A percentile compares a stretch with the other conserved stretches of the same genome.
phyloP scores from a whole-genome alignment of 371 early-diverging fungal genomes.

The Coemansia sp. region DNA sequence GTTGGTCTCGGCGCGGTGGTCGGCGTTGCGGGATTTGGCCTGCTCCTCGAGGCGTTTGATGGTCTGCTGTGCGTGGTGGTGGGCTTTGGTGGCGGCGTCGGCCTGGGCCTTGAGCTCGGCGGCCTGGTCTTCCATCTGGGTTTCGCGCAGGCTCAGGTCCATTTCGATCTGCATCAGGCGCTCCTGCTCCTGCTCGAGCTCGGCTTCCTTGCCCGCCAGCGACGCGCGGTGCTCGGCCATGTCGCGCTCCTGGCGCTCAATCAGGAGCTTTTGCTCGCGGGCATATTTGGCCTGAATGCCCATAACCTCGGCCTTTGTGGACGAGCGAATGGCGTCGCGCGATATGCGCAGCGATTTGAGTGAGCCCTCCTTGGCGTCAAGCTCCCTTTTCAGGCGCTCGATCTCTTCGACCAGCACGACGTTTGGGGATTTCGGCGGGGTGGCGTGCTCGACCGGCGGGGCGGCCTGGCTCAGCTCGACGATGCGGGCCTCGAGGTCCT shows the following conservation, averaged over 20 bases:
- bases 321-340: slow-evolving; percentile 44
- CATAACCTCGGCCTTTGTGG: slow-evolving; percentile 46
- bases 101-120: slow-evolving; percentile 36
- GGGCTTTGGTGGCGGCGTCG: slow-evolving; percentile 14
- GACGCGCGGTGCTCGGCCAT: slow-evolving; percentile 29
- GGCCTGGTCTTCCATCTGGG: slow-evolving; percentile 46
- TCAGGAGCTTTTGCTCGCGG: slow-evolving; percentile 36
- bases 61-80: slow-evolving; percentile 12
- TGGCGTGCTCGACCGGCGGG: slow-evolving; percentile 18
- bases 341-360: slow-evolving; percentile 47
- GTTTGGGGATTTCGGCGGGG: slow-evolving; percentile 37
- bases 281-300: slow-evolving; percentile 46
- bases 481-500: slow-evolving; percentile 43
- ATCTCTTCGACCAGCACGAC: slow-evolving; percentile 33
- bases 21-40: slow-evolving; percentile 17
- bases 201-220: slow-evolving; percentile 34
- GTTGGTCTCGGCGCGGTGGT: slow-evolving; percentile 18
- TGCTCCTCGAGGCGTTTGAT: slow-evolving; percentile 19
- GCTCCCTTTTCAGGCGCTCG: slow-evolving; percentile 37
- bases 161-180: slow-evolving; percentile 45
- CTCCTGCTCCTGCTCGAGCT: slow-evolving; percentile 47
- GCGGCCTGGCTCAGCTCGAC: slow-evolving; percentile 23
- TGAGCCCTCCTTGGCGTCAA: slow-evolving; percentile 43
- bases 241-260: slow-evolving; percentile 32
- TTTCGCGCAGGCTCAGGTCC: slow-evolving; percentile 39